Evolutionary conservation across 2,329 filamentous ascomycete species (phyloP).

Genomic region (Aureobasidium sp.): DNA sequence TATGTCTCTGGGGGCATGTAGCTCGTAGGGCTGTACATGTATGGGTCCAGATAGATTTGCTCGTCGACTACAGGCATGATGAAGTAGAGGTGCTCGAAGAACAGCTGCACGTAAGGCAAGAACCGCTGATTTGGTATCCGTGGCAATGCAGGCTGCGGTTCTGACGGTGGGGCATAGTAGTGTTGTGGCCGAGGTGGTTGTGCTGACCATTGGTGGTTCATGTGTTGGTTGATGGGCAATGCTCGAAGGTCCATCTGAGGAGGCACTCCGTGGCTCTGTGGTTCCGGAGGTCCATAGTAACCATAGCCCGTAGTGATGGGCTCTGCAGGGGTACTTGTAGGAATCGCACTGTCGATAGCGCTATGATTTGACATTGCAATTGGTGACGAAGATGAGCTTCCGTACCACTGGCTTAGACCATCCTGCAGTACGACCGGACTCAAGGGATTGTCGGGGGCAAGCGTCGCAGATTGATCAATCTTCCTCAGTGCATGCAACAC

Average conservation of each 20-base stretch:
- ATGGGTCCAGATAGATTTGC: slow-evolving; percentile 23
- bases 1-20: slow-evolving; percentile 25
- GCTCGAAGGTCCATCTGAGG: background rate
- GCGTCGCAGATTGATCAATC: slow-evolving; percentile 26
- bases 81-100: slow-evolving; percentile 29
- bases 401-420: slow-evolving; percentile 11
- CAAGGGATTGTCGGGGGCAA: slow-evolving; percentile 20
- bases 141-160: background rate
- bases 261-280: background rate
- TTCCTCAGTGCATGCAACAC: slow-evolving; percentile 28
- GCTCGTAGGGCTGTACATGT: slow-evolving; percentile 20
- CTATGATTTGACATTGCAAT: background rate
- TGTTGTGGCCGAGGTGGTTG: background rate
- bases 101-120: slow-evolving; percentile 27
- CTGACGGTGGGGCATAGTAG: background rate
- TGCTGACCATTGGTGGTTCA: background rate
- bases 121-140: slow-evolving; percentile 17
- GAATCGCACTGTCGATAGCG: background rate
- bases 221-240: background rate
- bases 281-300: background rate
- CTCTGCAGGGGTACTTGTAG: background rate
- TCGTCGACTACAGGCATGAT: slow-evolving; percentile 31
- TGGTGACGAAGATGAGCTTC: slow-evolving; percentile 14
- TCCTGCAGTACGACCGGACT: slow-evolving; percentile 17
- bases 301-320: background rate